Conservation (phyloP, 1,139 yeast species). For the Candida smagusa region DNA sequence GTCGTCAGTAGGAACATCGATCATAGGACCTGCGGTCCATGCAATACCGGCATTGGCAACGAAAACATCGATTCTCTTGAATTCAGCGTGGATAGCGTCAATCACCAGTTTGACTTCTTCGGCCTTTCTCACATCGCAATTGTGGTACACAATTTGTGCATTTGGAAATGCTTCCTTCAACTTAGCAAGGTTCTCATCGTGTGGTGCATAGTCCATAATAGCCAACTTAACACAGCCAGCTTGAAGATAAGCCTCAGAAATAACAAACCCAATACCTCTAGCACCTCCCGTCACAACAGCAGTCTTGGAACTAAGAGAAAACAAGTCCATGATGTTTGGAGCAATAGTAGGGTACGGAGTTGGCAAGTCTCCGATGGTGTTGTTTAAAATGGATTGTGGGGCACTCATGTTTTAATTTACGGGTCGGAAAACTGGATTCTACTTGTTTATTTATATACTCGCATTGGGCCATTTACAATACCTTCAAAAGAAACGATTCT, state of each 20-base stretch:
- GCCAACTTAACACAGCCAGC: conserved; percentile 44
- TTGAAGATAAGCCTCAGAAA: conserved; percentile 44
- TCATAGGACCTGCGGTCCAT: conserved; percentile 38
- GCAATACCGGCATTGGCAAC: conserved; percentile 55
- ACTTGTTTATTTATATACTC: background rate
- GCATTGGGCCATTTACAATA: background rate
- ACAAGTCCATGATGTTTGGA: conserved; percentile 34
- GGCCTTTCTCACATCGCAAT: conserved; percentile 41
- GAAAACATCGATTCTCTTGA: conserved; percentile 45
- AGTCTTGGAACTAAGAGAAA: conserved; percentile 33
- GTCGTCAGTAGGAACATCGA: conserved; percentile 39
- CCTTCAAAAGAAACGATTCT: background rate
- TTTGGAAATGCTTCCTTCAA: conserved; percentile 30
- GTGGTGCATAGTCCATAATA: conserved; percentile 39
- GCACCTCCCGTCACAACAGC: conserved; percentile 46
- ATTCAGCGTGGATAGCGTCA: conserved; percentile 28
- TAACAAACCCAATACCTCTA: conserved; percentile 44
- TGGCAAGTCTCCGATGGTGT: conserved; percentile 40
- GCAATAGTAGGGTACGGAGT: conserved; percentile 33
- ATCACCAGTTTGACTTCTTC: conserved; percentile 36
- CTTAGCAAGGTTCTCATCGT: conserved; percentile 27
- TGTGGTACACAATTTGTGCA: conserved; percentile 29
- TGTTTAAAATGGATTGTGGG: conserved; percentile 22
- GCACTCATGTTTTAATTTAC: background rate
- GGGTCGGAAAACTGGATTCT: background rate